Evolutionary conservation across 1,139 yeast genomes (phyloP).

Genomic region (Torulaspora pretoriensis): DNA sequence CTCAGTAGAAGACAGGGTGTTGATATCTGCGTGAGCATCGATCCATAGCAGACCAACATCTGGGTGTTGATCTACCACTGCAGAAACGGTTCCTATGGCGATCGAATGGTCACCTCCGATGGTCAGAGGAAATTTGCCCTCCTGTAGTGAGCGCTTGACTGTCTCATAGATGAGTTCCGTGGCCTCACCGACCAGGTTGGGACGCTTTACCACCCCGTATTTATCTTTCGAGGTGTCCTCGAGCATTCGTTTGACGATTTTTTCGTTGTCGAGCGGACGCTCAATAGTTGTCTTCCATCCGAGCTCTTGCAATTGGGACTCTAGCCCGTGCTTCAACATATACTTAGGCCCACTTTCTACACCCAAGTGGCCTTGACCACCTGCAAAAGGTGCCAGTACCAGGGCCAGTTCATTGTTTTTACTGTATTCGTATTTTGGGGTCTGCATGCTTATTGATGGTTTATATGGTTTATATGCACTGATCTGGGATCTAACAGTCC

Average conservation of each 20-base stretch:
- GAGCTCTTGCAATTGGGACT: slow-evolving; percentile 54
- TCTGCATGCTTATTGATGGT: not conserved
- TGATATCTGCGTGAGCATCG: slow-evolving; percentile 97
- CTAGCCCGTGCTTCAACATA: slow-evolving; percentile 67
- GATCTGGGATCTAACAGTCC: not conserved
- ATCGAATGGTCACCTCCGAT: slow-evolving; percentile 97
- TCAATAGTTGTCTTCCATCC: slow-evolving; percentile 67
- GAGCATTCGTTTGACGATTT: slow-evolving; percentile 42
- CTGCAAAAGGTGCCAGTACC: slow-evolving; percentile 84
- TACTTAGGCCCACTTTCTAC: slow-evolving; percentile 92
- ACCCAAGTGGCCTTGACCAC: slow-evolving; percentile 95
- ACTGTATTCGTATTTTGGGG: slow-evolving; percentile 46
- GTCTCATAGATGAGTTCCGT: slow-evolving; percentile 60
- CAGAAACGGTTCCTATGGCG: slow-evolving; percentile 90
- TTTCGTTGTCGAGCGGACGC: slow-evolving; percentile 53
- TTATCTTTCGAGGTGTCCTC: slow-evolving; percentile 43
- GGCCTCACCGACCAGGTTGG: slow-evolving; percentile 72
- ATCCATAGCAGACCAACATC: slow-evolving; percentile 92
- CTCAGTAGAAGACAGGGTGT: slow-evolving; percentile 80
- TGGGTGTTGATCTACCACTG: slow-evolving; percentile 73
- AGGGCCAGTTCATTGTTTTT: slow-evolving; percentile 55
- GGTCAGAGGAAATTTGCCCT: slow-evolving; percentile 67
- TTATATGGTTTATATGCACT: no score
- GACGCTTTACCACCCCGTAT: slow-evolving; percentile 62
- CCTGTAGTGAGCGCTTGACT: slow-evolving; percentile 46